Evolutionary conservation across 257 asterid species (phyloP).

Genomic region (Plantago elongata): DNA sequence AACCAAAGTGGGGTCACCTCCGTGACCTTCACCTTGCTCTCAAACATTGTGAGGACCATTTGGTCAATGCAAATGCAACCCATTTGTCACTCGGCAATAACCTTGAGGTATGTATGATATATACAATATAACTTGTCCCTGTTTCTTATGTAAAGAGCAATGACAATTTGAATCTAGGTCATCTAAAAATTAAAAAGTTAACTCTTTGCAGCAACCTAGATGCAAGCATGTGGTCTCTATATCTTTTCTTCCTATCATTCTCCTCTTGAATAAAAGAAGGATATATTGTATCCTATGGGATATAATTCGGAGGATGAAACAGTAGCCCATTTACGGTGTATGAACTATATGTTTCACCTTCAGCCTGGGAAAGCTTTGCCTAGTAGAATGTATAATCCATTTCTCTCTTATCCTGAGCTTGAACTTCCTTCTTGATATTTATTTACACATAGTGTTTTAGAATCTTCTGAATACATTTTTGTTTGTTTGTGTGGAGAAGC

Average conservation of each 20-base stretch:
- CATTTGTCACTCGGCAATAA: slow-evolving; percentile 54
- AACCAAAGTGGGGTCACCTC: slow-evolving; percentile 84
- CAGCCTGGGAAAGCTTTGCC: too few relatives aligned
- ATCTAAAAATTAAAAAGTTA: not conserved
- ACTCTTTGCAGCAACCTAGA: not conserved
- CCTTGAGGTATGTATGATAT: slow-evolving; percentile 52
- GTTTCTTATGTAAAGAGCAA: not conserved
- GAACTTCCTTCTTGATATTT: too few relatives aligned
- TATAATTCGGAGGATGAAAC: too few relatives aligned
- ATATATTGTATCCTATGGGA: too few relatives aligned
- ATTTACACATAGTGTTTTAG: too few relatives aligned
- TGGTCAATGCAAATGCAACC: slow-evolving; percentile 52
- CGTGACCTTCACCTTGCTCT: slow-evolving; percentile 66
- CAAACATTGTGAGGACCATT: slow-evolving; percentile 64
- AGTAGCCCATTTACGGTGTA: too few relatives aligned
- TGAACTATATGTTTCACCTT: too few relatives aligned
- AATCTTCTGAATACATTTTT: too few relatives aligned
- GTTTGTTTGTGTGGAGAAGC: too few relatives aligned
- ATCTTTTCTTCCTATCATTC: too few relatives aligned
- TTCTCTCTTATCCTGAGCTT: too few relatives aligned
- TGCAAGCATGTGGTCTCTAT: not conserved
- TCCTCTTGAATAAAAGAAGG: not conserved
- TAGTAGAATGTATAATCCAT: too few relatives aligned
- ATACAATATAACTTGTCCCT: not conserved
- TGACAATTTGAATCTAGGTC: slow-evolving; percentile 9